phyloP scores from a whole-genome alignment of 257 asterid genomes.

The Solanum appendiculatum region DNA sequence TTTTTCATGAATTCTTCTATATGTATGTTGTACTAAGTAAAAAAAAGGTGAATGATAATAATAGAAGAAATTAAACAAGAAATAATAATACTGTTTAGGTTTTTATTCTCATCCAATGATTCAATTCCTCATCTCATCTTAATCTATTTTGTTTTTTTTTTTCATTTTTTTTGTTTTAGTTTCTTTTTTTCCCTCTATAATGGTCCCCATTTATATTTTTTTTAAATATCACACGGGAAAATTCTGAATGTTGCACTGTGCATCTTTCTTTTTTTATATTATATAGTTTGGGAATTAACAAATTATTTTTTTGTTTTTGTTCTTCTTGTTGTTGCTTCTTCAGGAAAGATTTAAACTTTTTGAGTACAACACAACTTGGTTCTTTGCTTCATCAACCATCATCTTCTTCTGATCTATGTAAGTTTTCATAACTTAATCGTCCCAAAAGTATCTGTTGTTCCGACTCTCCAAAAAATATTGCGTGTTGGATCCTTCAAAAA shows the following conservation, averaged over 20 bases:
- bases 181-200: no score
- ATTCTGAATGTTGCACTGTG: background rate
- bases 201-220: constrained; percentile 1
- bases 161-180: no score
- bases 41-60: background rate
- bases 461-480: background rate
- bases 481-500: background rate
- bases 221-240: background rate
- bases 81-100: background rate
- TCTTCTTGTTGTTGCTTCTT: background rate
- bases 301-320: background rate
- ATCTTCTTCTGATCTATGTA: background rate
- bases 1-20: constrained; percentile 8
- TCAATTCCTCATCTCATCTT: background rate
- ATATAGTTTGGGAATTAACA: background rate
- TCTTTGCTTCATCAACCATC: background rate
- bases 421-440: background rate
- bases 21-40: no score
- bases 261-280: background rate
- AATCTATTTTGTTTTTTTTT: background rate
- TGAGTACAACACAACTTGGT: background rate
- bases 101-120: background rate
- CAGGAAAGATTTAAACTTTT: background rate
- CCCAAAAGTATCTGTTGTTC: background rate
- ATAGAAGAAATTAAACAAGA: background rate